Base-by-base conservation (phyloP, 1,284 basidiomycete species). In the Somion occarium region DNA sequence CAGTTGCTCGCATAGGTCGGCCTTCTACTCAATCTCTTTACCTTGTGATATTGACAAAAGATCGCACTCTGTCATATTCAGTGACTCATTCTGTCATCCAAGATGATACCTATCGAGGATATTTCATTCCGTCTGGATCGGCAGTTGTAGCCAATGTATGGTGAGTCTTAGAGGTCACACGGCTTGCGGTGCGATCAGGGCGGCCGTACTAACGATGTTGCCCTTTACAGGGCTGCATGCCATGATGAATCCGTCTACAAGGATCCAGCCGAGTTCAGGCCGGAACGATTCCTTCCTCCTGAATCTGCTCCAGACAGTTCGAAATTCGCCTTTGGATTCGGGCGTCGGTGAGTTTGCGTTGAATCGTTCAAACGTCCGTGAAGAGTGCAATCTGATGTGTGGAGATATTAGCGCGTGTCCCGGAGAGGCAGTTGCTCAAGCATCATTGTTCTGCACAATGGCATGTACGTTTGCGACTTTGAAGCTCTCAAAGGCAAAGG, bases 221-320 rank as follows among this genome's bases (percentile, higher is more conserved):
- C 18, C 9, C 7, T 7, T n/a, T 22, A 11, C 38, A 76, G 73
- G 56, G 69, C 66, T 7, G 73, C 75, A 25, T 68, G 73, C 65
- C 69, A 69, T 25, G 70, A 75, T 53, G 67, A 70, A 22, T 55
- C 49, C 5, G 56, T 59, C 41, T 63, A 63, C 53, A 52, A 57
- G 51, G 55, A 68, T 4, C 70, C 74, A 7, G 61, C 70, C 9
- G 54, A 50, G 11, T 77, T 76, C 57, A 54, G 30, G 3, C 73
- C 74, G 1, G 73, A 74, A 51, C 69, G 73, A 2, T 76, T 72
- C 59, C 30, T 34, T 34, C 15, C 30, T 34, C 30, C 30, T 15
- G 7, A 15, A 7, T 7, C 7, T 15, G 30, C 38, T 67, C 44
- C 50, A 69, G 52, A 58, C 64, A 15, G 23, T 19, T 24, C 39